These are phyloP conservation scores for Apiotrichum veenhuisii DNA, from an alignment of 1,284 basidiomycete species.

Conservation along the genomic window DNA sequence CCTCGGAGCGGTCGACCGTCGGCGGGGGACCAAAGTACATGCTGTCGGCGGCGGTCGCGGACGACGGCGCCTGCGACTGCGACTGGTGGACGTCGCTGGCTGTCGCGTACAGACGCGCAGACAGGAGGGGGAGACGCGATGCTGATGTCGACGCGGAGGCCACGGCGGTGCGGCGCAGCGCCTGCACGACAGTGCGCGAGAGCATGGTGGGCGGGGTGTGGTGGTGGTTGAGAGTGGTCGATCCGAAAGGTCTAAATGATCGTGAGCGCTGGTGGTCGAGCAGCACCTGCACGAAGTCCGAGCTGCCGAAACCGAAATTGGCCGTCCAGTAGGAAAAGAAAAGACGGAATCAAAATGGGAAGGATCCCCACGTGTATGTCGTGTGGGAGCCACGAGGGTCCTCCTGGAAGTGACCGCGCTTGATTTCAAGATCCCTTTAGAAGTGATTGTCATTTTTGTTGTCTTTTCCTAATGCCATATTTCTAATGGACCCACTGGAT, in stretches of 20 bases:
- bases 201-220: slow-evolving; percentile 20
- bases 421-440: too few species aligned
- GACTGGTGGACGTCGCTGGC: too few species aligned
- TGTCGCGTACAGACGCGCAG: slow-evolving; percentile 24
- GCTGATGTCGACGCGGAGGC: slow-evolving; percentile 25
- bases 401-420: too few species aligned
- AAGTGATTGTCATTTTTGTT: too few species aligned
- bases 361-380: background rate
- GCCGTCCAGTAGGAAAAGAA: slow-evolving; percentile 6
- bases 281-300: background rate
- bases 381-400: too few species aligned
- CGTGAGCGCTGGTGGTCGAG: background rate
- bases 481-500: too few species aligned
- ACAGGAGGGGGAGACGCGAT: background rate
- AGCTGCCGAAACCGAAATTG: slow-evolving; percentile 19
- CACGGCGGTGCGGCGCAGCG: slow-evolving; percentile 17
- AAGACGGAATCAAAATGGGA: background rate
- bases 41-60: slow-evolving; percentile 12
- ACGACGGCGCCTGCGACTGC: too few species aligned
- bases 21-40: slow-evolving; percentile 28
- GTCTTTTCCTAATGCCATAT: too few species aligned
- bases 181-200: slow-evolving; percentile 21
- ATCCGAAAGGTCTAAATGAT: background rate
- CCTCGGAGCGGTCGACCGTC: slow-evolving; percentile 20
- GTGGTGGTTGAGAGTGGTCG: background rate